Percentiles rank a stretch among this genome's conserved stretches.
These are phyloP conservation scores for Coccinonectria pachysandricola DNA, from an alignment of 2,329 filamentous ascomycete genomes.

Conservation along the genomic window DNA sequence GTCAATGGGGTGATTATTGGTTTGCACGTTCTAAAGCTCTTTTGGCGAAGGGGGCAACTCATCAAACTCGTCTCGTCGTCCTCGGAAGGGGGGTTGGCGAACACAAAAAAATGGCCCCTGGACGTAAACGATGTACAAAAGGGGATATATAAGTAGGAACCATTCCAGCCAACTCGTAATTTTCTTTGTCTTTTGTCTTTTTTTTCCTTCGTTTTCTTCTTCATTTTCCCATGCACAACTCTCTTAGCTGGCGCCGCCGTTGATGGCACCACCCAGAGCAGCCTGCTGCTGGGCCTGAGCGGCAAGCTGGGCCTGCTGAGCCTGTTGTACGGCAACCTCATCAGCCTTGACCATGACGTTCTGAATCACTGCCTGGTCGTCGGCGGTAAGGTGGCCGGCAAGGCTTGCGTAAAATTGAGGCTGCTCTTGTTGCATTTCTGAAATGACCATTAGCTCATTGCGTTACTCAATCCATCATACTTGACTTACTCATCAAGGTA, in stretches of 20 bases:
- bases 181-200: too few species aligned
- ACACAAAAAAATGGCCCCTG: neutral
- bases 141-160: slow-evolving; percentile 13
- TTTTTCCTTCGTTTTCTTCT: slow-evolving; percentile 11
- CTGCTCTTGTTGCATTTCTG: slow-evolving; percentile 82
- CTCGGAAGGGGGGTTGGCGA: slow-evolving; percentile 18
- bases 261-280: slow-evolving; percentile 12
- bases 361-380: slow-evolving; percentile 75
- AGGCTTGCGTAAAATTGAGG: slow-evolving; percentile 78
- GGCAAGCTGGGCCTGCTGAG: slow-evolving; percentile 15
- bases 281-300: slow-evolving; percentile 20
- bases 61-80: slow-evolving; percentile 16
- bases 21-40: slow-evolving; percentile 21
- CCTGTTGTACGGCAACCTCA: slow-evolving; percentile 27
- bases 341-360: slow-evolving; percentile 58
- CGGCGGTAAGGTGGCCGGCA: slow-evolving; percentile 64
- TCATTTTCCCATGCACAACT: slow-evolving; percentile 3
- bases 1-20: slow-evolving; percentile 18
- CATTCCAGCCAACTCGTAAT: slow-evolving; percentile 17
- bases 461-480: neutral
- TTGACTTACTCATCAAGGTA: slow-evolving; percentile 65
- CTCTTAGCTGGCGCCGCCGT: slow-evolving; percentile 17
- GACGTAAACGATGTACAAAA: too few species aligned
- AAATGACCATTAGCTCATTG: too few species aligned
- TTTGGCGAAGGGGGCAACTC: slow-evolving; percentile 18